Base-by-base conservation (phyloP, 2,329 filamentous ascomycete species). In the Diaporthe aspalathi region DNA sequence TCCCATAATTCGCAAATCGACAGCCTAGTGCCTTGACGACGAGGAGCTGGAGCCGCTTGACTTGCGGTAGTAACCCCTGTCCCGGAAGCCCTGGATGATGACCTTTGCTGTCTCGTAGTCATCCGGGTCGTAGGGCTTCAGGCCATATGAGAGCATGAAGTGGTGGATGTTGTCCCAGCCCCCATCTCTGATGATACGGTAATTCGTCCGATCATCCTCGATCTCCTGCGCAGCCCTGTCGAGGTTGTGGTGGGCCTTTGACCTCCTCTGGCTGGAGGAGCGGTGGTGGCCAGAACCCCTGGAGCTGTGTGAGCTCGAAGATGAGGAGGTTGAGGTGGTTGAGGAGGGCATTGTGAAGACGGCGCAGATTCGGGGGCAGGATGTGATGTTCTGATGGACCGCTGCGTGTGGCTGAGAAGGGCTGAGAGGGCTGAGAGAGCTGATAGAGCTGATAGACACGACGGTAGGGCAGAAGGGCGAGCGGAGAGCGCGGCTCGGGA, bases 151-250 rank as follows among this genome's bases (percentile, higher is more conserved):
- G 20, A 73, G 68, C 71, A 73, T 73, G 57, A 73, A 73, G 56
- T 73, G 71, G 57, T 73, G 71, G 32, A 73, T 47, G 57, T 66
- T 73, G 69, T 73, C 71, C 71, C 71, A 73, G 11, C 71, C 71
- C 4, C 71, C 71, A 16, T 73, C 71, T 17, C 71, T 65, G 65
- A 73, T 68, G 35, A 73, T 73, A 40, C 71, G 69, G 65, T 73
- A 73, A 67, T 73, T 73, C 17, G 71, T 73, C 29, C 71, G 50
- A 62, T 73, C 71, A 50, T 73, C 71, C 65, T 73, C 71, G 50
- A 68, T 66, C 50, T 52, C 57, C 20, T 52, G 43, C 43, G 71
- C 66, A 35, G 57, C 69, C 57, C 60, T 71, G 50, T 73, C 71
- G 65, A 73, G 71, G 68, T 73, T 71, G 65, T 73, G 71, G 57